Evolutionary conservation across 768 basidiomycete genomes (phyloP), one percentile per base, ranked within the genome.

Genomic region (Rhodotorula taiwanensis): DNA sequence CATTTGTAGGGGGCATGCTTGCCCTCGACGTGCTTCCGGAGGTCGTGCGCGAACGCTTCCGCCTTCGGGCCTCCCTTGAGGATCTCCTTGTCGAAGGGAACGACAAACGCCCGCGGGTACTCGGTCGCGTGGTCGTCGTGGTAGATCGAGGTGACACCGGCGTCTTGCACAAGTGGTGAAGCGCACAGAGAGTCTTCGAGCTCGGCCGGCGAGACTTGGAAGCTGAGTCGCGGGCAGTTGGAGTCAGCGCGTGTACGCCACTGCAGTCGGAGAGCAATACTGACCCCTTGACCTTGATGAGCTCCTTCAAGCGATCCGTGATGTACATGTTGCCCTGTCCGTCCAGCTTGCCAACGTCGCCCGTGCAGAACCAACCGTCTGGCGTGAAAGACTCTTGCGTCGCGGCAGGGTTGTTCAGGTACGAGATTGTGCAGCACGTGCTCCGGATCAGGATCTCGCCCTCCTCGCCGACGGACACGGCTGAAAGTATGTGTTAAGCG

Each of bases 231-330:
- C 6, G 18, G 5, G 18, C 15, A 27, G 14, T 30, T 14, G n/a
- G 4, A 11, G 23, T 45, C 44, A 21, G 44, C 23, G 43, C 27
- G 10, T 25, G 13, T 16, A 11, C 25, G n/a, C 27, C 23, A 23
- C 15, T 23, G 43, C 43, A 23, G n/a, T 15, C 15, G n/a, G 43
- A 47, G 45, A 4, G 23, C 4, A 28, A 11, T 10, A 31, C 61
- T 30, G 16, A 69, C 66, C 72, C 72, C 50, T 73, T 73, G 54
- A 72, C 70, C 52, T 74, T 74, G 59, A 74, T 70, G 25, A 74
- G 60, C 56, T 74, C 70, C 66, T 72, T 72, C 23, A 65, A 28
- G 14, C 67, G 52, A 47, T 69, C 67, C 5, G 60, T 61, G 56
- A 69, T 71, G 23, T 23, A 66, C 13, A 73, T n/a, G 49, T 56